Conservation (phyloP, 345 rosid species). For the Rhizophora apiculata region DNA sequence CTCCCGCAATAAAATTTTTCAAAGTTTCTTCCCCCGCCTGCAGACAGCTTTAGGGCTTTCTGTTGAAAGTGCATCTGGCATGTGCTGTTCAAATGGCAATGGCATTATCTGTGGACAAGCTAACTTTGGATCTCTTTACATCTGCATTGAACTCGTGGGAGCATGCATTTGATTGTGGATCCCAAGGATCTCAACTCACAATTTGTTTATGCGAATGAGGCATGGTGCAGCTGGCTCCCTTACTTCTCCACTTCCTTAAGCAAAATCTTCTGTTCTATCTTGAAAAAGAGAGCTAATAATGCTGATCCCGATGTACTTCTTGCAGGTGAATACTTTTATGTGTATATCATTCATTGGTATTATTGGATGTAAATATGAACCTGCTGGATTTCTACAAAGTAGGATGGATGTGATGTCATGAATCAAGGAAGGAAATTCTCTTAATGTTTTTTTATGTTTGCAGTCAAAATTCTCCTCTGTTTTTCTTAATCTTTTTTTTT, state of each 20-base stretch:
- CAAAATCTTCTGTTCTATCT: constrained; percentile 43
- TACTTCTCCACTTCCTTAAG: constrained; percentile 47
- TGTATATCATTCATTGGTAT: neutral
- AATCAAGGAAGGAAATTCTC: too few relatives aligned
- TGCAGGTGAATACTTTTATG: constrained; percentile 56
- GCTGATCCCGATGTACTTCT: constrained; percentile 42
- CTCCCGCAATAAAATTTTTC: constrained; percentile 61
- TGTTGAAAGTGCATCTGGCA: constrained; percentile 29
- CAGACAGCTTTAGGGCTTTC: constrained; percentile 52
- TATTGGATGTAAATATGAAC: neutral
- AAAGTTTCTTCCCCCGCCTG: constrained; percentile 51
- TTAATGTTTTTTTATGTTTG: too few relatives aligned
- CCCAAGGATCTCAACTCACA: constrained; percentile 24
- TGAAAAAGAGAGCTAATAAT: constrained; percentile 25
- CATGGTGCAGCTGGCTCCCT: constrained; percentile 49
- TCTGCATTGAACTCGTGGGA: constrained; percentile 61
- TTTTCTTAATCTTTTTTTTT: neutral
- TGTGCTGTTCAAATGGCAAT: constrained; percentile 26
- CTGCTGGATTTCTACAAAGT: neutral
- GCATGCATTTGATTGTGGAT: constrained; percentile 53
- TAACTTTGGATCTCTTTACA: constrained; percentile 64
- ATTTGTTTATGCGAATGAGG: constrained; percentile 33
- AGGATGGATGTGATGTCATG: too few relatives aligned
- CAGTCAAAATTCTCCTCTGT: too few relatives aligned
- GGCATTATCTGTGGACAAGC: constrained; percentile 31